A percentile compares a stretch with the other conserved stretches of the same genome.
phyloP scores from a whole-genome alignment of 2,329 filamentous ascomycete species.

The Colletotrichum eleusines region DNA sequence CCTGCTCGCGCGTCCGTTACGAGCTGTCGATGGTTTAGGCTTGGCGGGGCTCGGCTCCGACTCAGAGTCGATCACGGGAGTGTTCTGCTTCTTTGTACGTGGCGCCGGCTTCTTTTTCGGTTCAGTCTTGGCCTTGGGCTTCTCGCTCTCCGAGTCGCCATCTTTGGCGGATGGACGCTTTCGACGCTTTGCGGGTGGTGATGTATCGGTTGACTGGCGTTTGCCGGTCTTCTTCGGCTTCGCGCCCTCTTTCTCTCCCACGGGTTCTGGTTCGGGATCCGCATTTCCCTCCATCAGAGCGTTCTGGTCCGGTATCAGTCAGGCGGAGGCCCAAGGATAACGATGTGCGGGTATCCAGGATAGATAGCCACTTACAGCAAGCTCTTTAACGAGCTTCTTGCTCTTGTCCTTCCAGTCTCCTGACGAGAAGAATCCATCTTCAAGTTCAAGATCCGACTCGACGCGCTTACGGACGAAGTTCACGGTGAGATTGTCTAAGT shows the following conservation, averaged over 20 bases:
- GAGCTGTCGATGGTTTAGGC: conserved; percentile 40
- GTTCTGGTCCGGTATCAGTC: conserved; percentile 19
- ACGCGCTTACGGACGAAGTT: conserved; percentile 67
- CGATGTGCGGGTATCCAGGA: neutral
- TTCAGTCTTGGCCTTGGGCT: conserved; percentile 36
- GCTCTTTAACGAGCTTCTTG: conserved; percentile 67
- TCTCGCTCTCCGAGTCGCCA: conserved; percentile 44
- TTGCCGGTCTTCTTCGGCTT: conserved; percentile 50
- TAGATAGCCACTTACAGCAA: conserved; percentile 60
- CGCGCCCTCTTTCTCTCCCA: conserved; percentile 30
- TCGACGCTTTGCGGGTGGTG: conserved; percentile 55
- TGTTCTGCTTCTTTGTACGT: conserved; percentile 47
- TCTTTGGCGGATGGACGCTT: conserved; percentile 51
- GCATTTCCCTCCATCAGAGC: conserved; percentile 19
- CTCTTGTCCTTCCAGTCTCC: conserved; percentile 69
- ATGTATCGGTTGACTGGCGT: conserved; percentile 51
- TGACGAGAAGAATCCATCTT: conserved; percentile 62
- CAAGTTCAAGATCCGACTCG: conserved; percentile 62
- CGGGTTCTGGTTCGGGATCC: neutral
- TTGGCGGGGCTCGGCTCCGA: conserved; percentile 47
- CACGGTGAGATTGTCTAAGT: conserved; percentile 64
- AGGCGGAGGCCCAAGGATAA: neutral
- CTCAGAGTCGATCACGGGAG: conserved; percentile 46
- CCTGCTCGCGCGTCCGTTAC: conserved; percentile 30
- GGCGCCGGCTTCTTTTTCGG: conserved; percentile 46